Percentiles rank a stretch among this genome's conserved stretches.
phyloP scores from a whole-genome alignment of 2,329 filamentous ascomycete species.

The Diaporthe sp. region DNA sequence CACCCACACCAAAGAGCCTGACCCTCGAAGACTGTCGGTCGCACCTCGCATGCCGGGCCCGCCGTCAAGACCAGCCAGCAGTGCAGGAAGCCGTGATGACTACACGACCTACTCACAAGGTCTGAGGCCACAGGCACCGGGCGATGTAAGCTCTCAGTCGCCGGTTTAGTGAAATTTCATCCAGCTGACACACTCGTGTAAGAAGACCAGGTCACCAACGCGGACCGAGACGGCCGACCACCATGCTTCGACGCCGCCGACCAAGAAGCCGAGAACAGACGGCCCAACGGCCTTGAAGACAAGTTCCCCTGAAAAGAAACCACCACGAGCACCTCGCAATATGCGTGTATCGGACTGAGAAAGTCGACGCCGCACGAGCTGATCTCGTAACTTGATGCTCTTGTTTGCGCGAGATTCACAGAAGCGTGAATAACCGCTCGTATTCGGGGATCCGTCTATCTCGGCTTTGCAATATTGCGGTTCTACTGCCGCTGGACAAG shows the following conservation, averaged over 20 bases:
- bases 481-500: neutral
- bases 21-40: neutral
- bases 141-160: neutral
- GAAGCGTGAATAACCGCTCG: neutral
- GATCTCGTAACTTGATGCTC: neutral
- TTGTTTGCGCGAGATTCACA: neutral
- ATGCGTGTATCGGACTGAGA: conserved; percentile 10
- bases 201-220: neutral
- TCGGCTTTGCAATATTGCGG: neutral
- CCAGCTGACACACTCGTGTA: conserved; percentile 5
- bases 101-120: neutral
- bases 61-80: neutral
- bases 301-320: neutral
- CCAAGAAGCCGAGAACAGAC: neutral
- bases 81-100: neutral
- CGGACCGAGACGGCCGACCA: neutral
- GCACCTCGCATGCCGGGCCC: neutral
- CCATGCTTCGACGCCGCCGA: neutral
- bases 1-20: neutral
- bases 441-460: neutral
- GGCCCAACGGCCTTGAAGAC: conserved; percentile 9
- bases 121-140: neutral
- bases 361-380: neutral
- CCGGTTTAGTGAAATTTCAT: neutral
- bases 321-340: neutral